Conservation (phyloP, 495 filamentous ascomycete species). For the Trichodelitschia bisporula region DNA sequence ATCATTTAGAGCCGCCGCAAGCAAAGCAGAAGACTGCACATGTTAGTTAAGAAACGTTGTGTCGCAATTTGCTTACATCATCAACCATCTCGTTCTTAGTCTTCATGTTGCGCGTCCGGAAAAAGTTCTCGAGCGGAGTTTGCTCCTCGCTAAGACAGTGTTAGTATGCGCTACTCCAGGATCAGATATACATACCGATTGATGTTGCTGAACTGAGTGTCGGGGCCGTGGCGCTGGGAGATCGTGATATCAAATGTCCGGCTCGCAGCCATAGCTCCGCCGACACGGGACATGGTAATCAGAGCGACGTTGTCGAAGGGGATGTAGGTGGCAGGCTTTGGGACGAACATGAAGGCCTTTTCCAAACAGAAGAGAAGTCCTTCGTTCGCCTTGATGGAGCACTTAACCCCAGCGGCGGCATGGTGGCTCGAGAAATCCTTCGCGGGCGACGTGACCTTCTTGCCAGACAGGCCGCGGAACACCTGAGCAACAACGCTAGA, state of each 20-base stretch:
- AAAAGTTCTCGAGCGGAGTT: slow-evolving; percentile 83
- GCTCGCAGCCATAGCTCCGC: slow-evolving; percentile 76
- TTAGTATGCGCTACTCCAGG: slow-evolving; percentile 1
- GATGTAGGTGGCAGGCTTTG: slow-evolving; percentile 92
- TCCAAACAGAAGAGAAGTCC: slow-evolving; percentile 92
- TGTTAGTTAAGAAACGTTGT: slow-evolving; percentile 2
- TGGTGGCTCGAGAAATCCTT: slow-evolving; percentile 88
- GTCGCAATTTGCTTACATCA: slow-evolving; percentile 22
- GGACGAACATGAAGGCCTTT: slow-evolving; percentile 97
- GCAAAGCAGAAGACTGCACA: slow-evolving; percentile 29
- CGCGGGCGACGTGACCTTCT: slow-evolving; percentile 80
- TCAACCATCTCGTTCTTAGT: slow-evolving; percentile 88
- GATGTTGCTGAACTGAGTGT: slow-evolving; percentile 96
- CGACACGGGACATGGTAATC: slow-evolving; percentile 88
- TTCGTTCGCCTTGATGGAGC: slow-evolving; percentile 97
- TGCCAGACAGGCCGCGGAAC: slow-evolving; percentile 78
- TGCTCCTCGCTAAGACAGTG: slow-evolving; percentile 48
- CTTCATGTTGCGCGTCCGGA: slow-evolving; percentile 77
- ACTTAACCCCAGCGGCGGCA: slow-evolving; percentile 87
- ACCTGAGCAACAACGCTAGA: slow-evolving; percentile 81
- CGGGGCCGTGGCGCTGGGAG: slow-evolving; percentile 48
- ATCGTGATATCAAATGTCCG: slow-evolving; percentile 95
- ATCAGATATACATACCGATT: slow-evolving; percentile 37
- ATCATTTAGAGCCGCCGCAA: slow-evolving; percentile 58
- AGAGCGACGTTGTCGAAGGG: slow-evolving; percentile 70